phyloP scores from a whole-genome alignment of 345 rosid genomes.

The Clarkia xantiana region DNA sequence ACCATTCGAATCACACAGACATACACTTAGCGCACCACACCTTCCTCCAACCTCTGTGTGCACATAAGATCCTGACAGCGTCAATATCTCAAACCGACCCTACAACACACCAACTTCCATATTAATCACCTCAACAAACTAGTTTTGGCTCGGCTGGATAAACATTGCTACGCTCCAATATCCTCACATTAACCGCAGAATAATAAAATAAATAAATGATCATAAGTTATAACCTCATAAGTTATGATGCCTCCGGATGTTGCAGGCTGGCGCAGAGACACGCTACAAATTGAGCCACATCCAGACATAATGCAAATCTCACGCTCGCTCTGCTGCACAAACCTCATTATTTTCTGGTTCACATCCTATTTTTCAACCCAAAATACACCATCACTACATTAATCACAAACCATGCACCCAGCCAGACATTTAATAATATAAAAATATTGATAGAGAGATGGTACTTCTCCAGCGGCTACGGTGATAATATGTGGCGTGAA shows the following conservation, averaged over 20 bases:
- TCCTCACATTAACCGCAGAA: too few relatives aligned
- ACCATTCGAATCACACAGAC: conserved; percentile 55
- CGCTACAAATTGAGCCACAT: conserved; percentile 67
- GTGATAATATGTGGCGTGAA: conserved; percentile 64
- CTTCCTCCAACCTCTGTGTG: conserved; percentile 61
- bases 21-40: conserved; percentile 80
- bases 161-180: too few relatives aligned
- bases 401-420: too few relatives aligned
- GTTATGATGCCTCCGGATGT: conserved; percentile 67
- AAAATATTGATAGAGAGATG: conserved; percentile 6
- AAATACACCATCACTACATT: not conserved
- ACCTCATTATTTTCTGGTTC: conserved; percentile 49
- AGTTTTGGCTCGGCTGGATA: too few relatives aligned
- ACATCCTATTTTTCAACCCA: conserved; percentile 42
- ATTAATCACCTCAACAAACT: too few relatives aligned
- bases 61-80: conserved; percentile 74
- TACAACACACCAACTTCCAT: conserved; percentile 21
- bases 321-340: conserved; percentile 65
- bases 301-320: conserved; percentile 83
- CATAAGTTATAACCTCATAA: too few relatives aligned
- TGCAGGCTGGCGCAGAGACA: conserved; percentile 67
- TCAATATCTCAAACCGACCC: conserved; percentile 83
- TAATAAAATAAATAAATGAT: not conserved
- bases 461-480: conserved; percentile 79
- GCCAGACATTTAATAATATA: too few relatives aligned